Conservation (phyloP, 2,329 filamentous ascomycete species). For the Neurospora crassa region DNA sequence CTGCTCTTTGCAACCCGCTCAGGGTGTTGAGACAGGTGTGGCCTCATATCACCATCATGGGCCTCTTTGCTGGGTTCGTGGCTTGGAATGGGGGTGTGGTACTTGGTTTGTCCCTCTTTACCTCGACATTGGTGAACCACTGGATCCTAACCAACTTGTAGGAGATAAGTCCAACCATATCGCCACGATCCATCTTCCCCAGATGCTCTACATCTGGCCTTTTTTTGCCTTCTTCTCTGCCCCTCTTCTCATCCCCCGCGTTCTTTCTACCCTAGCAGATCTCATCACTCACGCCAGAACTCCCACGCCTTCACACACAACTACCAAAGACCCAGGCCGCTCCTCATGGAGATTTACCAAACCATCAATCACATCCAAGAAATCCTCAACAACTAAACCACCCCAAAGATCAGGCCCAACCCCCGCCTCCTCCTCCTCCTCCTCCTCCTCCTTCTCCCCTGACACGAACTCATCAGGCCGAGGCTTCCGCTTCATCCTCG, state of each 20-base stretch:
- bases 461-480: not conserved
- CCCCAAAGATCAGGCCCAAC: not conserved
- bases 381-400: not conserved
- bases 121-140: not conserved
- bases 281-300: not conserved
- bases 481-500: conserved; percentile 9
- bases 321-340: not conserved
- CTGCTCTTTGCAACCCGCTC: conserved; percentile 39
- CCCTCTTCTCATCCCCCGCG: conserved; percentile 56
- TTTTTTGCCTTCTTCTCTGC: conserved; percentile 84
- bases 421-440: not conserved
- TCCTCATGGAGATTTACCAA: not conserved
- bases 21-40: conserved; percentile 39
- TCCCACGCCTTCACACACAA: not conserved
- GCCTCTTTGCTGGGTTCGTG: conserved; percentile 65
- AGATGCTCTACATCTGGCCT: conserved; percentile 94
- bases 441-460: not conserved
- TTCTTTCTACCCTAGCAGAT: conserved; percentile 27
- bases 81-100: conserved; percentile 86
- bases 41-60: conserved; percentile 54
- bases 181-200: conserved; percentile 77
- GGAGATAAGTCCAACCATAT: conserved; percentile 93
- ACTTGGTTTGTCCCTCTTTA: conserved; percentile 50
- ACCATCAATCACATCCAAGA: not conserved
- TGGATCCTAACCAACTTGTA: conserved; percentile 26